Evolutionary conservation across 768 basidiomycete genomes (phyloP).

Genomic region (Suillus subaureus): DNA sequence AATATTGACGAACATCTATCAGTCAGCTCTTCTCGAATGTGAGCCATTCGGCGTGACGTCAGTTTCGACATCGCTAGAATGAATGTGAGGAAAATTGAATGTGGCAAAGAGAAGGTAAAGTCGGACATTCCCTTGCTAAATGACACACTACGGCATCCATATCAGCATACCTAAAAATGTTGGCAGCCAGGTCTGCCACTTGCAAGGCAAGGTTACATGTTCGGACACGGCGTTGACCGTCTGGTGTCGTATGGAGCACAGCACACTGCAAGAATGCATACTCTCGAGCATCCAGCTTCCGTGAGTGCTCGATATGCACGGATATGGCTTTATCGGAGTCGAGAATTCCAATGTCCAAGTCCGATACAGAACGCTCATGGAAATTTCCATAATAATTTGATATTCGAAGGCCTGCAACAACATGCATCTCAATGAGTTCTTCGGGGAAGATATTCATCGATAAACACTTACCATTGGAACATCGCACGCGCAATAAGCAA

Average conservation of each 20-base stretch:
- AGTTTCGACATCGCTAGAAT: constrained; percentile 71
- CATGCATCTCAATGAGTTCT: not conserved
- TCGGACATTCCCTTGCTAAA: constrained; percentile 76
- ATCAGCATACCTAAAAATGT: constrained; percentile 90
- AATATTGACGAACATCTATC: constrained; percentile 82
- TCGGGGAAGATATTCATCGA: not conserved
- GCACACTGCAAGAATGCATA: constrained; percentile 87
- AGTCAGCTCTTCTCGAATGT: constrained; percentile 84
- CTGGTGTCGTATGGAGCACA: constrained; percentile 77
- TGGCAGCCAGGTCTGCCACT: constrained; percentile 82
- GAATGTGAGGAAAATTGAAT: constrained; percentile 2
- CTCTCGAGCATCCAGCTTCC: constrained; percentile 65
- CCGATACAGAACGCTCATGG: constrained; percentile 63
- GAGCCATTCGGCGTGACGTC: constrained; percentile 56
- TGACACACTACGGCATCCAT: constrained; percentile 80
- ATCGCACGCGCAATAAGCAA: constrained; percentile 78
- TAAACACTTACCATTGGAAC: constrained; percentile 68
- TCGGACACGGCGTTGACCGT: constrained; percentile 82
- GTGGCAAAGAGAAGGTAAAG: not conserved
- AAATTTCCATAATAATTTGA: constrained; percentile 75
- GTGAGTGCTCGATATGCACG: constrained; percentile 72
- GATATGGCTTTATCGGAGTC: constrained; percentile 83
- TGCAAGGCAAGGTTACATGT: constrained; percentile 85
- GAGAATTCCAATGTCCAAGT: constrained; percentile 76
- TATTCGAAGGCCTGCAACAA: constrained; percentile 57